A percentile compares a stretch with the other conserved stretches of the same genome.
Evolutionary conservation across 768 basidiomycete species (phyloP).

Genomic region (Lenzites betulinus): DNA sequence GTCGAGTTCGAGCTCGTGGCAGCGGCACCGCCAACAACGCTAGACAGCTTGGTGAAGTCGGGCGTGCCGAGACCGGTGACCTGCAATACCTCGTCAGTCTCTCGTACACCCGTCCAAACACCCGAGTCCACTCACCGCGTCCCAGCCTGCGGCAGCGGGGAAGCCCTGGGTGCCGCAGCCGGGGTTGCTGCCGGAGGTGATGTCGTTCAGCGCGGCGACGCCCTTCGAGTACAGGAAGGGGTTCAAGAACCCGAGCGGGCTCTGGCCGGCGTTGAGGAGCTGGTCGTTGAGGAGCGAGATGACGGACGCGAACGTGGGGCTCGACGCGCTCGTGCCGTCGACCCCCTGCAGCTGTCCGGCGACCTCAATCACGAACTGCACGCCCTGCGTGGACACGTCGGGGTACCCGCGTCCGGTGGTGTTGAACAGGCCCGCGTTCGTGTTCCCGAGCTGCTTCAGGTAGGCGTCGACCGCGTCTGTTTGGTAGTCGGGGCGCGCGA

Average conservation of each 20-base stretch:
- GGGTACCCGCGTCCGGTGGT: constrained; percentile 49
- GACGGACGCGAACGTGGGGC: constrained; percentile 38
- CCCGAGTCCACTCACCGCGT: constrained; percentile 27
- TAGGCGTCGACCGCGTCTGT: constrained; percentile 21
- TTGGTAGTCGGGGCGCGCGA: constrained; percentile 30
- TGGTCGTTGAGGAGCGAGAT: constrained; percentile 39
- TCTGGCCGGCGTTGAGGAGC: constrained; percentile 33
- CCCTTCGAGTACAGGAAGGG: constrained; percentile 25
- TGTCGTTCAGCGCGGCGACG: constrained; percentile 30
- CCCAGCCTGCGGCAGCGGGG: constrained; percentile 35
- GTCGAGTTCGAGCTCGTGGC: constrained; percentile 4
- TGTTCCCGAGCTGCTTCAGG: constrained; percentile 21
- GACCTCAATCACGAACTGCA: constrained; percentile 45
- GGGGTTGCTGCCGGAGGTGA: constrained; percentile 28
- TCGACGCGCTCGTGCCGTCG: constrained; percentile 37
- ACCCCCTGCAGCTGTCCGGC: constrained; percentile 25
- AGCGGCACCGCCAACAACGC: constrained; percentile 14
- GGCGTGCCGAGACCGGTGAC: not conserved
- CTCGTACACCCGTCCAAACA: not conserved
- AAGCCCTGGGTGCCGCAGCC: constrained; percentile 37
- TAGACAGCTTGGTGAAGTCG: constrained; percentile 36
- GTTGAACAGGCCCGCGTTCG: constrained; percentile 27
- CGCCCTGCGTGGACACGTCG: constrained; percentile 64
- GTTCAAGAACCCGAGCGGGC: constrained; percentile 39
- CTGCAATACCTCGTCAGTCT: not conserved